These are phyloP conservation scores for Fusarium napiforme DNA, from an alignment of 2,329 filamentous ascomycete species.

Conservation along the genomic window DNA sequence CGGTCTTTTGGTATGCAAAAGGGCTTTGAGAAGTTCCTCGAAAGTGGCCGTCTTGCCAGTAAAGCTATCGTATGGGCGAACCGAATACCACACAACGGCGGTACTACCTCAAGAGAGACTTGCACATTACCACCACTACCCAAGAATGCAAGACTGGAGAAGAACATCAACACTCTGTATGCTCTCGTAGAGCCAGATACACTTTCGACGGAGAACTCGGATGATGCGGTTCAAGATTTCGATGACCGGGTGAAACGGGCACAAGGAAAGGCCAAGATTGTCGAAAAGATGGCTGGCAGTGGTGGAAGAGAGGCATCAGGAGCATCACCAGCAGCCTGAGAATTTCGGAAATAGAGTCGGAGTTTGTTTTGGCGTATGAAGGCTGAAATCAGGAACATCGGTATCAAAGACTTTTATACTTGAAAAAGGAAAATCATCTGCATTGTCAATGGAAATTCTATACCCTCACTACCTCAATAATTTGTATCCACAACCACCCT, in stretches of 20 bases:
- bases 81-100: constrained; percentile 58
- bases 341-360: background rate
- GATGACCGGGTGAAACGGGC: constrained; percentile 89
- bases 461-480: constrained; percentile 42
- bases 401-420: background rate
- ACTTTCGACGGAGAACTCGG: constrained; percentile 82
- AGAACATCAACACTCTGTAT: constrained; percentile 80
- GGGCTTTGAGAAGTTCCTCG: constrained; percentile 91
- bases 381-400: background rate
- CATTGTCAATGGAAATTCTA: constrained; percentile 47
- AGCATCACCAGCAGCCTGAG: constrained; percentile 6
- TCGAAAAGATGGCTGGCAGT: constrained; percentile 73
- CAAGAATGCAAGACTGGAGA: constrained; percentile 73
- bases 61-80: constrained; percentile 86
- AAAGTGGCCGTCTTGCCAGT: constrained; percentile 82
- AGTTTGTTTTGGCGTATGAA: constrained; percentile 12
- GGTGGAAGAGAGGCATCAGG: constrained; percentile 31
- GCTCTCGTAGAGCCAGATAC: constrained; percentile 82
- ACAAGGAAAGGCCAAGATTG: constrained; percentile 83
- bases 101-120: background rate
- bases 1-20: constrained; percentile 91
- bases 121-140: constrained; percentile 57
- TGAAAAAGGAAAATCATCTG: constrained; percentile 43
- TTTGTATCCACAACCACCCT: constrained; percentile 46
- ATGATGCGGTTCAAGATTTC: constrained; percentile 90